These are phyloP conservation scores for Juncus effusus DNA, from an alignment of 176 grass and related monocot species.

Conservation along the genomic window DNA sequence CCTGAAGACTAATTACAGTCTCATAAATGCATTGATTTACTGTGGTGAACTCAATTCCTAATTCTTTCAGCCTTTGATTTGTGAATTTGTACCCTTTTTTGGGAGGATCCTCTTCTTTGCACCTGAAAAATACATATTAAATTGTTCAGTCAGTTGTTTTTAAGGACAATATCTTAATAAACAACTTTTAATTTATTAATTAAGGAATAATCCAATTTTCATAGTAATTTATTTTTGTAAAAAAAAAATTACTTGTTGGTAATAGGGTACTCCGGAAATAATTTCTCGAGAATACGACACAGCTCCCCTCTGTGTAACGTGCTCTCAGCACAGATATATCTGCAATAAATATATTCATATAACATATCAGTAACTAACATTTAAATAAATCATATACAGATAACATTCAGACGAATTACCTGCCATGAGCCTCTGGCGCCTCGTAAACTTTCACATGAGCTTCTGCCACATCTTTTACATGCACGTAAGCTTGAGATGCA, in stretches of 20 bases:
- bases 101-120: slow-evolving; percentile 58
- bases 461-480: slow-evolving; percentile 68
- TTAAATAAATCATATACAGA: too few species aligned
- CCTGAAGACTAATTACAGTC: slow-evolving; percentile 33
- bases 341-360: too few species aligned
- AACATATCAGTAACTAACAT: too few species aligned
- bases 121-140: slow-evolving; percentile 22
- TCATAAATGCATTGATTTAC: slow-evolving; percentile 40
- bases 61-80: slow-evolving; percentile 61
- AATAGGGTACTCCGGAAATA: slow-evolving; percentile 79
- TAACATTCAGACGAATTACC: not conserved
- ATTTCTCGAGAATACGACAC: slow-evolving; percentile 58
- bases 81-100: slow-evolving; percentile 60
- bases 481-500: slow-evolving; percentile 68
- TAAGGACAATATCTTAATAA: not conserved
- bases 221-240: not conserved
- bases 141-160: not conserved
- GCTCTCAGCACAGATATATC: slow-evolving; percentile 80
- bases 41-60: slow-evolving; percentile 56
- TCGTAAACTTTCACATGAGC: slow-evolving; percentile 70
- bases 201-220: not conserved
- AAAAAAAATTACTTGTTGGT: slow-evolving; percentile 41
- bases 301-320: slow-evolving; percentile 67
- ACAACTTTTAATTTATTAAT: not conserved
- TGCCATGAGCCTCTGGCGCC: slow-evolving; percentile 27